Evolutionary conservation across 192 early-diverging fungal genomes (phyloP).

Genomic region (Coemansia sp.): DNA sequence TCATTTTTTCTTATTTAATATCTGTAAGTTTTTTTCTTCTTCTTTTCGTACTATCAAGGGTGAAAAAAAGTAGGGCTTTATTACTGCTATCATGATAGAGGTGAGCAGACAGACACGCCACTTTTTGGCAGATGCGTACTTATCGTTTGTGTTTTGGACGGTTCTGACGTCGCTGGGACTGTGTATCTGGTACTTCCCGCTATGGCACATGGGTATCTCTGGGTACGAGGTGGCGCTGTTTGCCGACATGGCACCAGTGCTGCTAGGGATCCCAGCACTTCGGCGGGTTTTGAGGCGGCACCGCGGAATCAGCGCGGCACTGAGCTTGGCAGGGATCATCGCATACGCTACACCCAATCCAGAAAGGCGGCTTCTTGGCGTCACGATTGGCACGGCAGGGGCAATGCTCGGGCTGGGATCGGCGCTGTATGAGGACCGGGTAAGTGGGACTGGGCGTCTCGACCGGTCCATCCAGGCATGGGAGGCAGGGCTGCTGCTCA

Average conservation of each 20-base stretch:
- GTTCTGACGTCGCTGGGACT: slow-evolving; percentile 72
- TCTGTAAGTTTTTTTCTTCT: background rate
- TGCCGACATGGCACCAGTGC: slow-evolving; percentile 59
- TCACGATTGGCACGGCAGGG: slow-evolving; percentile 62
- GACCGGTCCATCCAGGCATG: slow-evolving; percentile 68
- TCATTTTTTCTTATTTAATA: background rate
- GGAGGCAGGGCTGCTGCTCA: slow-evolving; percentile 68
- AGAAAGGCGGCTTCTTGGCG: slow-evolving; percentile 60
- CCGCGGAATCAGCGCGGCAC: slow-evolving; percentile 59
- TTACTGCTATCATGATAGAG: background rate
- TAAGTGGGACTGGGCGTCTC: slow-evolving; percentile 58
- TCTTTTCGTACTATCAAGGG: no score
- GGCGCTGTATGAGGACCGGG: slow-evolving; percentile 59
- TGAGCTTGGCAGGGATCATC: slow-evolving; percentile 66
- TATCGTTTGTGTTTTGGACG: slow-evolving; percentile 83
- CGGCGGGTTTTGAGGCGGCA: slow-evolving; percentile 58
- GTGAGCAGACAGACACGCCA: slow-evolving; percentile 21
- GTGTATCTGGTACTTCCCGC: slow-evolving; percentile 80
- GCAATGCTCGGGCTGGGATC: slow-evolving; percentile 63
- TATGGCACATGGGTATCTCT: slow-evolving; percentile 86
- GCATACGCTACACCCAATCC: slow-evolving; percentile 65
- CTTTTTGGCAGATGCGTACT: slow-evolving; percentile 70
- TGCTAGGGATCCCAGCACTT: slow-evolving; percentile 63
- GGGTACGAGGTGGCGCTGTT: slow-evolving; percentile 78
- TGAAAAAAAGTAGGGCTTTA: background rate